A percentile compares a stretch with the other conserved stretches of the same genome.
Conservation (phyloP, 2,329 filamentous ascomycete species). For the Trichoderma sp. region DNA sequence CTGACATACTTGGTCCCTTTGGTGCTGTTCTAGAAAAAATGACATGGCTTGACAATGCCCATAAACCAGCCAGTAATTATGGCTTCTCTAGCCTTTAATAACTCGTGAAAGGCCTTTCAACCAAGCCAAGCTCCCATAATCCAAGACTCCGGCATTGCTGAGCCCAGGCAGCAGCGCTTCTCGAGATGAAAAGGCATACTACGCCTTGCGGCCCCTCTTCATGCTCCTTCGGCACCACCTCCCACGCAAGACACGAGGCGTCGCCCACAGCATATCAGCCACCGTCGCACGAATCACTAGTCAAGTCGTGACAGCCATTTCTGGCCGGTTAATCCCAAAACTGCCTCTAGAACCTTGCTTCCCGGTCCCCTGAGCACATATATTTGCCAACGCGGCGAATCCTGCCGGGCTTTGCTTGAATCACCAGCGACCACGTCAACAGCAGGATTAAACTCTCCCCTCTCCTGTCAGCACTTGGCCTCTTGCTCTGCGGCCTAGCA, state of each 20-base stretch:
- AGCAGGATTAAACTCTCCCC: not conserved
- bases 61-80: not conserved
- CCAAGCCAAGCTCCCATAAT: not conserved
- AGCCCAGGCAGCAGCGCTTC: not conserved
- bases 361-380: not conserved
- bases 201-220: too few species aligned
- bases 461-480: not conserved
- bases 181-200: not conserved
- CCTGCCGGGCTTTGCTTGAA: not conserved
- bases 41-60: not conserved
- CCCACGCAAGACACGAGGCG: not conserved
- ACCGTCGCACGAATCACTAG: not conserved
- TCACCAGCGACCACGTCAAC: not conserved
- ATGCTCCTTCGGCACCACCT: not conserved
- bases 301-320: not conserved
- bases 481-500: not conserved
- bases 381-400: not conserved
- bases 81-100: not conserved
- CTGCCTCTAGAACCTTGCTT: not conserved
- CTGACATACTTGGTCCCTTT: too few species aligned
- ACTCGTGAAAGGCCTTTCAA: not conserved
- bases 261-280: not conserved
- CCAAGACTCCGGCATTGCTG: not conserved
- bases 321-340: too few species aligned
- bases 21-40: not conserved